These are phyloP conservation scores for Nematodospora valgi DNA, from an alignment of 805 yeast genomes.

Conservation along the genomic window DNA sequence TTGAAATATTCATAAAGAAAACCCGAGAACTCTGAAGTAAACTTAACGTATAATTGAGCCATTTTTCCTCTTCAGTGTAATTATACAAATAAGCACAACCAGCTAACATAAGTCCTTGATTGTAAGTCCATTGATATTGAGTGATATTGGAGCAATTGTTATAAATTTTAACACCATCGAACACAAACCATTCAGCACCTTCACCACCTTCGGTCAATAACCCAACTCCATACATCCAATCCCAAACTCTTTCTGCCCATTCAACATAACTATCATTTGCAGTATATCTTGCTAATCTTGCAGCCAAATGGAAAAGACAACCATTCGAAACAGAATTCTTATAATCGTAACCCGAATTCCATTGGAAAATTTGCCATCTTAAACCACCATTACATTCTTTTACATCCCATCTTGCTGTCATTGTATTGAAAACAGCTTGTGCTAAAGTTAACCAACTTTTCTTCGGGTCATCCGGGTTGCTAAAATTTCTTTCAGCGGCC, in stretches of 20 bases:
- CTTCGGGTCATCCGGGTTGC: slow-evolving; percentile 42
- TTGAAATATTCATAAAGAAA: slow-evolving; percentile 44
- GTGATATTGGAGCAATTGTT: slow-evolving; percentile 62
- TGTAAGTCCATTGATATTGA: slow-evolving; percentile 77
- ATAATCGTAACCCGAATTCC: slow-evolving; percentile 46
- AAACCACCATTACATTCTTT: slow-evolving; percentile 39
- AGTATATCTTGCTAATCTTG: slow-evolving; percentile 42
- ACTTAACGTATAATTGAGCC: slow-evolving; percentile 61
- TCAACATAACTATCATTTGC: slow-evolving; percentile 37
- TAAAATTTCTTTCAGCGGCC: slow-evolving; percentile 86
- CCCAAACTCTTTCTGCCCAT: slow-evolving; percentile 42
- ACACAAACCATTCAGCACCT: slow-evolving; percentile 49
- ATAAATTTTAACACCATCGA: slow-evolving; percentile 66
- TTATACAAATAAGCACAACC: slow-evolving; percentile 83
- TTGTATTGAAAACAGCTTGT: slow-evolving; percentile 43
- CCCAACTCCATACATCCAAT: slow-evolving; percentile 38
- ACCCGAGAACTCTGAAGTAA: slow-evolving; percentile 53
- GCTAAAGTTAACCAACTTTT: slow-evolving; percentile 39
- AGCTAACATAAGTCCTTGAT: slow-evolving; percentile 72
- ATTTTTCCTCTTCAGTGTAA: slow-evolving; percentile 58
- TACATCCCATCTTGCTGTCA: slow-evolving; percentile 43
- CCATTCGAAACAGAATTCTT: slow-evolving; percentile 46
- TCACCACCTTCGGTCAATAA: slow-evolving; percentile 45
- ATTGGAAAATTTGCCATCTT: slow-evolving; percentile 48
- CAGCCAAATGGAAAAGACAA: slow-evolving; percentile 42